A percentile compares a stretch with the other conserved stretches of the same genome.
Conservation (phyloP, 371 early-diverging fungal species). For the Syncephalastrum monosporum region DNA sequence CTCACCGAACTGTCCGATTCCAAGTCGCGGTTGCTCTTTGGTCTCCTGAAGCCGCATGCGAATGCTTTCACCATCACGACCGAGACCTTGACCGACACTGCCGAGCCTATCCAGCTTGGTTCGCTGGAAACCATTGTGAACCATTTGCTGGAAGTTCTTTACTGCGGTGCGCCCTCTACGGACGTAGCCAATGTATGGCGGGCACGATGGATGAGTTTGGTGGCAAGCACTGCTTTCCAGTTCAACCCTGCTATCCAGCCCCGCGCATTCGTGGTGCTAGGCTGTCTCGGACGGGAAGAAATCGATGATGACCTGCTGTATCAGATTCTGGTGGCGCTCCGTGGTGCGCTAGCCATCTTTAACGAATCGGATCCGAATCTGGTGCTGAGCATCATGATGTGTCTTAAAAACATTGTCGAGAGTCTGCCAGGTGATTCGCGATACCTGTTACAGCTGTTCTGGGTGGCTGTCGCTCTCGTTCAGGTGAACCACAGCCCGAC, state of each 20-base stretch:
- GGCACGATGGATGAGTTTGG: slow-evolving; percentile 89
- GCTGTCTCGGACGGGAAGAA: slow-evolving; percentile 84
- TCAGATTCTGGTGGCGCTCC: slow-evolving; percentile 84
- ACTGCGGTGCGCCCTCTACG: slow-evolving; percentile 71
- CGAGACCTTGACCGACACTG: slow-evolving; percentile 65
- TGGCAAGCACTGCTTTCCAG: slow-evolving; percentile 90
- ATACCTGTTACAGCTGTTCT: slow-evolving; percentile 82
- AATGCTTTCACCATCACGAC: slow-evolving; percentile 67
- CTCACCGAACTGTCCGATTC: slow-evolving; percentile 76
- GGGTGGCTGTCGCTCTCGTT: slow-evolving; percentile 85
- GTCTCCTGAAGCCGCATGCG: slow-evolving; percentile 66
- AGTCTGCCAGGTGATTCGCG: slow-evolving; percentile 78
- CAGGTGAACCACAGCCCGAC: slow-evolving; percentile 82
- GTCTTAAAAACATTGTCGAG: slow-evolving; percentile 83
- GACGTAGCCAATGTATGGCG: slow-evolving; percentile 82
- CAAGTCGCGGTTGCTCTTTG: slow-evolving; percentile 79
- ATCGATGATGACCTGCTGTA: slow-evolving; percentile 87
- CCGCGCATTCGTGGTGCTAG: slow-evolving; percentile 89
- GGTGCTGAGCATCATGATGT: slow-evolving; percentile 84
- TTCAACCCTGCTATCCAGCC: slow-evolving; percentile 93
- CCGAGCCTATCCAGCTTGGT: slow-evolving; percentile 69
- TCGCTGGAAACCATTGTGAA: slow-evolving; percentile 82
- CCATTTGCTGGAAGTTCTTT: slow-evolving; percentile 77
- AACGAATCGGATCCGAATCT: slow-evolving; percentile 78
- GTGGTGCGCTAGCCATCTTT: slow-evolving; percentile 81